Percentiles rank a stretch among this genome's conserved stretches.
phyloP scores from a whole-genome alignment of 108 stramenopile genomes.

The Fragilaria radians region DNA sequence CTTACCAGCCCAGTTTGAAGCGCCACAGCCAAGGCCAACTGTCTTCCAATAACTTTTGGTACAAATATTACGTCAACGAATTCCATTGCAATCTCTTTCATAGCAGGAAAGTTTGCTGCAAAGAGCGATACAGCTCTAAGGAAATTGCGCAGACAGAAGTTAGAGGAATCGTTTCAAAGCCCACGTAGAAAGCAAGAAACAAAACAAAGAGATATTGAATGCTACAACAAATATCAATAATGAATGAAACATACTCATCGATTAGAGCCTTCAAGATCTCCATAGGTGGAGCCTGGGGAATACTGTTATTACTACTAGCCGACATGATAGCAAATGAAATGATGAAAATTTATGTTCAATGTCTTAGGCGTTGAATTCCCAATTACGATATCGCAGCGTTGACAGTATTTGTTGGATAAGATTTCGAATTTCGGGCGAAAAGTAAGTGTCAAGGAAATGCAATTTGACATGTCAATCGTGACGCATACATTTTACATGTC shows the following conservation, averaged over 20 bases:
- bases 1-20: constrained; percentile 70
- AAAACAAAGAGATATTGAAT: neutral
- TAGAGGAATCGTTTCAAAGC: neutral
- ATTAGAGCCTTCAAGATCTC: neutral
- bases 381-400: too few species aligned
- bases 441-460: too few species aligned
- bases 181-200: neutral
- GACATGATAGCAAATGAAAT: too few species aligned
- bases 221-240: too few species aligned
- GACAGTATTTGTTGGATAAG: too few species aligned
- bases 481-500: too few species aligned
- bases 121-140: constrained; percentile 4
- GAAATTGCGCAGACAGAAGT: neutral
- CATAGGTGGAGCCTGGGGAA: too few species aligned
- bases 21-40: constrained; percentile 56
- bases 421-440: too few species aligned
- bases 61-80: constrained; percentile 66
- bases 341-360: too few species aligned
- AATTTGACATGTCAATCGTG: too few species aligned
- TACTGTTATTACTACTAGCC: too few species aligned
- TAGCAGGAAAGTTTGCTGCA: constrained; percentile 28
- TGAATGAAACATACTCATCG: neutral
- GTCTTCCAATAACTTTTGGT: constrained; percentile 57
- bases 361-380: too few species aligned
- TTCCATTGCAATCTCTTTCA: constrained; percentile 47